Base-by-base conservation (phyloP, 495 filamentous ascomycete species). In the Hypoxylon intermedium region DNA sequence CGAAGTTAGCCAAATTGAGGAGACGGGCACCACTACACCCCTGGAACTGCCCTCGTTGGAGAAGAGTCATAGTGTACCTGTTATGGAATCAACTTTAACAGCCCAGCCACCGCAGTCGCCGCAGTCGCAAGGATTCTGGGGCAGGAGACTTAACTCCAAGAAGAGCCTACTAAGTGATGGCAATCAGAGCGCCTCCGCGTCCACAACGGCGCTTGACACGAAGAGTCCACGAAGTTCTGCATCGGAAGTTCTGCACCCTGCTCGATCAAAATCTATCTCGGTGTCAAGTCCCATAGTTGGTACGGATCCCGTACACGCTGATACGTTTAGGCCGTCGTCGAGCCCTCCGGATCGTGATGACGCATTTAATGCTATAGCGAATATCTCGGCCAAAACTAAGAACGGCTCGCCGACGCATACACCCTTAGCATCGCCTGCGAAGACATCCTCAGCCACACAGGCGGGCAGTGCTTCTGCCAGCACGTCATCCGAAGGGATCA, bases 351-450 rank as follows among this genome's bases (percentile, higher is more conserved):
- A 84, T 48, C 77, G 82, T 47, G 77, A 79, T 52, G 78, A 82
- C 69, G 88, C 86, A 9, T 72, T 84, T 15, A 83, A 75, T 60
- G 71, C 79, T 6, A 89, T 91, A 80, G 85, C 85, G 50, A 85
- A 82, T 23, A 85, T 92, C 12, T 84, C 85, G 15, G 83, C 68
- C 30, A 82, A 82, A 6, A 87, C 87, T 6, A 84, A 80, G 23
- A 81, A 82, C 13, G 53, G 71, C 21, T 86, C 87, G 1, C 85
- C 85, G 0, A 64, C 73, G 6, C 75, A 78, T n/a, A 82, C 81
- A 1, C 79, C 82, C 0, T 57, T 71, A 2, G 80, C 74, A 36
- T 86, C 84, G 16, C 80, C 83, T 9, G 75, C 79, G 28, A 77
- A 70, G 37, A 69, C 74, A 37, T 63, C 69, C 24, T 59, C 63